Percentiles rank a stretch among this genome's conserved stretches.
phyloP scores from a whole-genome alignment of 805 yeast species.

The Zygosaccharomyces gambellarensis region DNA sequence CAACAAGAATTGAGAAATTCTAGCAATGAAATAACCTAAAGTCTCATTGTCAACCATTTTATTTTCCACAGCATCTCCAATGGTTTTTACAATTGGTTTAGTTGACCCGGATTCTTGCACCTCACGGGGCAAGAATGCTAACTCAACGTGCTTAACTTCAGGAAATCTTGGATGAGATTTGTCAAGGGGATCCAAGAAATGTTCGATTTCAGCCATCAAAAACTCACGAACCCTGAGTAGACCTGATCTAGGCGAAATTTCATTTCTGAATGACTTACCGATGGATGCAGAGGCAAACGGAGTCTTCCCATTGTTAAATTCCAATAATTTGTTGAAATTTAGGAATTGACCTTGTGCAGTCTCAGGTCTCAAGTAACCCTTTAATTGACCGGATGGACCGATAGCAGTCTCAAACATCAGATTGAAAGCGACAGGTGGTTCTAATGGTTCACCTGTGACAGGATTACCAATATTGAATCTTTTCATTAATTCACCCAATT shows the following conservation, averaged over 20 bases:
- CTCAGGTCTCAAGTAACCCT: conserved; percentile 96
- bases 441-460: conserved; percentile 76
- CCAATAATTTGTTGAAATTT: conserved; percentile 88
- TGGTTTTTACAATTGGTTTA: conserved; percentile 53
- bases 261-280: conserved; percentile 98
- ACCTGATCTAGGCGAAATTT: conserved; percentile 98
- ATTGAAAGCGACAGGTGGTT: conserved; percentile 91
- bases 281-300: conserved; percentile 99
- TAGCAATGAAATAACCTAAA: conserved; percentile 91
- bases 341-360: conserved; percentile 99
- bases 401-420: conserved; percentile 98
- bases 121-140: conserved; percentile 77
- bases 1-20: conserved; percentile 78
- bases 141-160: conserved; percentile 65
- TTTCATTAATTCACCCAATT: conserved; percentile 82
- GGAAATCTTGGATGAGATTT: conserved; percentile 78
- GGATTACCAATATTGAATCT: conserved; percentile 88
- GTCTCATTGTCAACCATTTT: conserved; percentile 96
- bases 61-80: conserved; percentile 85
- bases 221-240: conserved; percentile 96
- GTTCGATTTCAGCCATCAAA: conserved; percentile 99
- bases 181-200: conserved; percentile 89
- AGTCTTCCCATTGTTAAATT: conserved; percentile 92
- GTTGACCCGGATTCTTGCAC: conserved; percentile 86
- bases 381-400: conserved; percentile 95